A percentile compares a stretch with the other conserved stretches of the same genome.
Conservation (phyloP, 768 basidiomycete species). For the Lactarius psammicola region DNA sequence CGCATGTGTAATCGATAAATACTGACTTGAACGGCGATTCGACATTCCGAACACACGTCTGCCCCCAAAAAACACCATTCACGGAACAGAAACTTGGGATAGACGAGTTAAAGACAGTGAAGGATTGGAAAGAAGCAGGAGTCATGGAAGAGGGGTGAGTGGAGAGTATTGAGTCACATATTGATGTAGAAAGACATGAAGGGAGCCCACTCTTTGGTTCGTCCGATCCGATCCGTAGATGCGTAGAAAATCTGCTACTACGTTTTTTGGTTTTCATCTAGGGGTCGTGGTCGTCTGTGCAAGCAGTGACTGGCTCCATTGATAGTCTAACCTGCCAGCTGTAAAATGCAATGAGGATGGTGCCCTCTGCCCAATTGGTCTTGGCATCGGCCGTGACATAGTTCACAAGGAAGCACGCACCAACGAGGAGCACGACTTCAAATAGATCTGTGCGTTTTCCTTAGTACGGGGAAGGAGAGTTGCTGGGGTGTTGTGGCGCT, state of each 20-base stretch:
- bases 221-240: background rate
- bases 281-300: no score
- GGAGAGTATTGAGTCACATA: no score
- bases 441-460: slow-evolving; percentile 51
- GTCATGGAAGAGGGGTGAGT: no score
- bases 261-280: no score
- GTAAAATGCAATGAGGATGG: slow-evolving; percentile 65
- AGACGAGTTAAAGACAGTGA: no score
- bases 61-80: no score
- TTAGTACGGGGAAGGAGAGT: background rate
- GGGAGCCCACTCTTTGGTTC: background rate
- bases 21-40: no score
- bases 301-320: no score
- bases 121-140: no score
- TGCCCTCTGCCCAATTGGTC: slow-evolving; percentile 78
- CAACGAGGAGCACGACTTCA: slow-evolving; percentile 63
- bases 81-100: no score
- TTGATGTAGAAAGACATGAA: background rate
- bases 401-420: slow-evolving; percentile 73
- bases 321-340: background rate
- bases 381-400: slow-evolving; percentile 76
- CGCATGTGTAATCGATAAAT: no score
- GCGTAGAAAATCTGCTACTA: background rate
- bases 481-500: slow-evolving; percentile 19
- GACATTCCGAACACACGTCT: no score